Evolutionary conservation across 2,329 filamentous ascomycete genomes (phyloP), one percentile per base, ranked within the genome.

Genomic region (Verticillium klebahnii): DNA sequence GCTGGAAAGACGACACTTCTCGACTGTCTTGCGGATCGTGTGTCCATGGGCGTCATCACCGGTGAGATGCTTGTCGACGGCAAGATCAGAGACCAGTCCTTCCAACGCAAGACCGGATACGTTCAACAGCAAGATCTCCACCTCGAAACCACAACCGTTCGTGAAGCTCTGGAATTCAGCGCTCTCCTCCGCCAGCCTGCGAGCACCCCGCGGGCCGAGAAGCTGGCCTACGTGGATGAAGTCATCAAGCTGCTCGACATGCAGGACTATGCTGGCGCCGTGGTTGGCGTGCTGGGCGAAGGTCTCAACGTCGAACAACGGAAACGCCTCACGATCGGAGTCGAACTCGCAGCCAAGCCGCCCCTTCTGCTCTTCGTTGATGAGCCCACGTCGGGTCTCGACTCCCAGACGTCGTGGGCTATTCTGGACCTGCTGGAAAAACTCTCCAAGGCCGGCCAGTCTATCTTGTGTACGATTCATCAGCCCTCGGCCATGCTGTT

Each of bases 401-500:
- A 97, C 75, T 92, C 88, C 71, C 93, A 97, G 75, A 96, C 93
- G 1, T 94, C 93, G 1, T 97, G 92, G 92, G 91, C 92, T 66
- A 97, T 97, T 72, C 83, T 93, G 56, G 89, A 92, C 73, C 84
- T 97, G 11, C 84, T 98, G 52, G 90, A 96, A 75, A 97, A 96
- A 76, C 82, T 97, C 39, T 92, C 92, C 69, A 90, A 94, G 74
- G 90, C 88, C 65, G 93, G 94, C 15, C 92, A 96, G 73, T 93
- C 94, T 59, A 92, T 97, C 75, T 87, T 97, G n/a, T 97, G 93
- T 78, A 97, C 94, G 0, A 97, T 97, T 64, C 94, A 98, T 74
- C 94, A 98, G 75, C 94, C 94, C n/a, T 96, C 92, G 15, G 93
- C 93, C 37, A 93, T 96, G 84, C 83, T 97, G 59, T 97, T 97